phyloP scores from a whole-genome alignment of 2,329 filamentous ascomycete species.

The Coniochaeta ligniaria region DNA sequence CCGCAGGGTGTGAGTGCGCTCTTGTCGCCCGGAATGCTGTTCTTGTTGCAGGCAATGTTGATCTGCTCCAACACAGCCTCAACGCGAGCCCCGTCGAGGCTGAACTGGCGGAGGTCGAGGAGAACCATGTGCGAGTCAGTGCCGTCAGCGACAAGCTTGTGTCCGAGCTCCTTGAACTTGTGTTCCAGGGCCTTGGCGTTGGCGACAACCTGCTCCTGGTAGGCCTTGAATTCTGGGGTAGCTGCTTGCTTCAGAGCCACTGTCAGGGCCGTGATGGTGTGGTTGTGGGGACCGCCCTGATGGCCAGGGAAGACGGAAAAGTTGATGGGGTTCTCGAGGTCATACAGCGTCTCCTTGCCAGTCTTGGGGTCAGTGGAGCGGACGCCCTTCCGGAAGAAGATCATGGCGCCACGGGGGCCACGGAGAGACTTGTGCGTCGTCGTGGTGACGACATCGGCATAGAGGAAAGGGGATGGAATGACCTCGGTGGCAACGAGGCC shows the following conservation, averaged over 20 bases:
- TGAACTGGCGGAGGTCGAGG: conserved; percentile 80
- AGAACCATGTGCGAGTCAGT: conserved; percentile 98
- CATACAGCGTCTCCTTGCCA: conserved; percentile 83
- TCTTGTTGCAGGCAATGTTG: conserved; percentile 99
- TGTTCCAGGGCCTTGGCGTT: conserved; percentile 90
- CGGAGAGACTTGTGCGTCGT: conserved; percentile 99
- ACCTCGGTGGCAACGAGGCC: conserved; percentile 89
- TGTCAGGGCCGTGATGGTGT: conserved; percentile 95
- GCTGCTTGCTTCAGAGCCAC: conserved; percentile 94
- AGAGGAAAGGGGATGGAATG: conserved; percentile 84
- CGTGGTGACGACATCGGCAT: conserved; percentile 95
- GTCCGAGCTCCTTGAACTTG: conserved; percentile 77
- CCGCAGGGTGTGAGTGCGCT: conserved; percentile 90
- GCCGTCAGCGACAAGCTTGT: conserved; percentile 91
- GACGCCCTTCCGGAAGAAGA: conserved; percentile 98
- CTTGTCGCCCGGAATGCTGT: conserved; percentile 96
- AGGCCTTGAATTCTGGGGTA: conserved; percentile 82
- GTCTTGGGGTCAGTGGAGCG: conserved; percentile 85
- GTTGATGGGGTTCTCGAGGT: conserved; percentile 95
- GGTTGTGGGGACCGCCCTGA: conserved; percentile 98
- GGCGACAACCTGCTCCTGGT: conserved; percentile 85
- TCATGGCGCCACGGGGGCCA: conserved; percentile 97
- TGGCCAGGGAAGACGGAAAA: conserved; percentile 98
- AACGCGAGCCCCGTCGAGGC: conserved; percentile 86
- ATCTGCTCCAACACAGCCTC: conserved; percentile 96